Conservation (phyloP, 1,284 basidiomycete species). For the Sparassis latifolia region DNA sequence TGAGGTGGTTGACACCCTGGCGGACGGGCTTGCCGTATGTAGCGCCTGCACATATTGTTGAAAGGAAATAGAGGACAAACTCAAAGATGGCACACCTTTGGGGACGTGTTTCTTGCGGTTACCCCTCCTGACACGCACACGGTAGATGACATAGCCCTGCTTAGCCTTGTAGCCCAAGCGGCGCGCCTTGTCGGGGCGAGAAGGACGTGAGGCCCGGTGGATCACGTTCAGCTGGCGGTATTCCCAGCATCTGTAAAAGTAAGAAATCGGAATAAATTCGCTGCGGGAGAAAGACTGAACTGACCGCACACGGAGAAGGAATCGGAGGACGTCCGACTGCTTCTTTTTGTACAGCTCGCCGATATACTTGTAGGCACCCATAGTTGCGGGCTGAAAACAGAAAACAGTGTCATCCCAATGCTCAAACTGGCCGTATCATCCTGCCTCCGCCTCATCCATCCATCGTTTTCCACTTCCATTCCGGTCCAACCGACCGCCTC, state of each 20-base stretch:
- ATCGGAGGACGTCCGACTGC: slow-evolving; percentile 96
- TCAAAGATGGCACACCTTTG: slow-evolving; percentile 61
- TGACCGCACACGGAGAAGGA: slow-evolving; percentile 94
- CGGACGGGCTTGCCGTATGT: slow-evolving; percentile 99
- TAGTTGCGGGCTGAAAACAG: slow-evolving; percentile 30
- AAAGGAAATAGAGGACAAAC: background rate
- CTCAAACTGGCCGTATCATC: slow-evolving; percentile 15
- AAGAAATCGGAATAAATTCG: slow-evolving; percentile 1
- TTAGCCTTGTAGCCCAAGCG: slow-evolving; percentile 99
- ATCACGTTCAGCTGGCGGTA: slow-evolving; percentile 98
- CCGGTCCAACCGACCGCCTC: background rate
- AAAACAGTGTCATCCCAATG: slow-evolving; percentile 11
- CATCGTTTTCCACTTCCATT: slow-evolving; percentile 18
- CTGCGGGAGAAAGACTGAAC: slow-evolving; percentile 22
- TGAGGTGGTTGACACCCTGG: slow-evolving; percentile 99
- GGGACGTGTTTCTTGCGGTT: slow-evolving; percentile 99
- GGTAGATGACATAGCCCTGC: slow-evolving; percentile 99
- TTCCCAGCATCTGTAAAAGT: slow-evolving; percentile 87
- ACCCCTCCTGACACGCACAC: slow-evolving; percentile 94
- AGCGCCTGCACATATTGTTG: slow-evolving; percentile 53
- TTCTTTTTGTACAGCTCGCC: slow-evolving; percentile 95
- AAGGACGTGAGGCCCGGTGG: slow-evolving; percentile 96
- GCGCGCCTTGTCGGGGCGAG: slow-evolving; percentile 98
- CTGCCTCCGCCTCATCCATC: slow-evolving; percentile 19
- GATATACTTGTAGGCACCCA: slow-evolving; percentile 97